Evolutionary conservation across 2,329 filamentous ascomycete genomes (phyloP), one percentile per base, ranked within the genome.

Genomic region (Neopestalotiopsis clavispora): DNA sequence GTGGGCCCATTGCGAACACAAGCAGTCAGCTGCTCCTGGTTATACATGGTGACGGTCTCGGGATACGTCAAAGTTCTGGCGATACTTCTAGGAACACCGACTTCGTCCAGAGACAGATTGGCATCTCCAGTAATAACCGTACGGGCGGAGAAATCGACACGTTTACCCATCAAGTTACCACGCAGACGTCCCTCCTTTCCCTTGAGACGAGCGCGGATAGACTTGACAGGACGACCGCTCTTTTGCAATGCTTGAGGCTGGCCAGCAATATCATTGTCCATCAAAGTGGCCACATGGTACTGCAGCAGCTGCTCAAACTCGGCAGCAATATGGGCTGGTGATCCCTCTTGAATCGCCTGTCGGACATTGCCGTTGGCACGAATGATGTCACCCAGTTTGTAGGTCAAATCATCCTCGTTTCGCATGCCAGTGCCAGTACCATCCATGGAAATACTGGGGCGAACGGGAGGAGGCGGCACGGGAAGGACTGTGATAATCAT

Each of bases 91-190:
- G 96, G 96, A 58, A 99, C 96, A 82, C 97, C 96, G 71, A 99
- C 97, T 84, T 99, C 94, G 77, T 99, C 95, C 34, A 99, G 87
- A 34, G 94, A 97, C 74, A 99, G 84, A 79, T 98, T 99, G 69
- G 96, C 96, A 78, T 99, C 96, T 84, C 96, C 96, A 66, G 97
- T 99, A 80, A 99, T 99, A 84, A 99, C 96, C 40, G 97, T 99
- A 91, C 96, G 96, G 49, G 97, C 97, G 0, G 97, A 99, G 78
- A 99, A 99, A 80, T 99, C 96, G 70, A 99, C 96, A 90, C 95
- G 94, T 84, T 99, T 99, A 72, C 96, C 96, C 97, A 99, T 99
- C 86, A 99, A 86, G 82, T 99, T 99, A 79, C 97, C 96, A 84
- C 96, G 92, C 30, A 99, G 90, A 86, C 96, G 94, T 74, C 96